A percentile compares a stretch with the other conserved stretches of the same genome.
Conservation (phyloP, 2,329 filamentous ascomycete genomes). For the Venturia oleaginea region DNA sequence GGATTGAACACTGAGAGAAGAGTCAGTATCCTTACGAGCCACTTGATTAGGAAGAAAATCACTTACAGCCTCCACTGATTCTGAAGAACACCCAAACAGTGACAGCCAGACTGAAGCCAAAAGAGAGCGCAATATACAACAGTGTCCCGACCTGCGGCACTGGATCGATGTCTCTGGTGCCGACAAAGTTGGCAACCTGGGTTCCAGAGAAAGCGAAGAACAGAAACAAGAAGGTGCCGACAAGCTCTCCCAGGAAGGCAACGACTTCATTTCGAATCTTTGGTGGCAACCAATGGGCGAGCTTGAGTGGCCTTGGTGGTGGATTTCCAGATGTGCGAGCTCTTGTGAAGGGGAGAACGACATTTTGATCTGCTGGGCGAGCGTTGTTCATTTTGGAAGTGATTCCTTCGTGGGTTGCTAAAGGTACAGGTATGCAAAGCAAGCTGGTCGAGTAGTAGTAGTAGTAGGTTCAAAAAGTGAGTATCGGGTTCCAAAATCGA, state of each 20-base stretch:
- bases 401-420: neutral
- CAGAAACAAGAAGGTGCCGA: conserved; percentile 38
- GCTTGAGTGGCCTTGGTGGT: conserved; percentile 2
- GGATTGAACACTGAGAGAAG: conserved; percentile 23
- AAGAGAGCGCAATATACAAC: conserved; percentile 32
- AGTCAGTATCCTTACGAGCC: conserved; percentile 5
- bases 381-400: conserved; percentile 5
- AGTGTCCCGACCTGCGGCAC: conserved; percentile 18
- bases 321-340: conserved; percentile 1
- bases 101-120: conserved; percentile 36
- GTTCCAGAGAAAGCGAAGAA: conserved; percentile 33
- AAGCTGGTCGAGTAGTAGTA: neutral
- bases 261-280: conserved; percentile 31
- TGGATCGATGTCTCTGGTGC: conserved; percentile 17
- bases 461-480: neutral
- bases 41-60: neutral
- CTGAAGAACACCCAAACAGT: conserved; percentile 39
- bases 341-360: conserved; percentile 12
- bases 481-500: neutral
- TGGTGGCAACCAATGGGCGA: conserved; percentile 8
- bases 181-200: conserved; percentile 30
- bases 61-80: conserved; percentile 28
- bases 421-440: neutral
- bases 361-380: conserved; percentile 8
- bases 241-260: conserved; percentile 37